phyloP scores from a whole-genome alignment of 345 rosid species.

The Luvunga scandens region DNA sequence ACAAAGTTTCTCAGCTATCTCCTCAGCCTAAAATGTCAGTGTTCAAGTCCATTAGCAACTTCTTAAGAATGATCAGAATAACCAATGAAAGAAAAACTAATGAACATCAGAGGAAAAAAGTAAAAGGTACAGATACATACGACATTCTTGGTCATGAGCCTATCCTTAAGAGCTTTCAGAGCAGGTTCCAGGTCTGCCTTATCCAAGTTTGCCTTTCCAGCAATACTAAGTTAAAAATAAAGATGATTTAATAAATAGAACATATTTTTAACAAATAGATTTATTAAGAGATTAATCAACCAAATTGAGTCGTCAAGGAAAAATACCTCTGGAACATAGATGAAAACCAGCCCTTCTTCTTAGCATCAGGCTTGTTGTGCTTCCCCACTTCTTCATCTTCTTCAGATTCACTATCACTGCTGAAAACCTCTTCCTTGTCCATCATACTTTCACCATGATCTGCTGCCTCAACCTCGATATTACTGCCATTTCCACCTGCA shows the following conservation, averaged over 20 bases:
- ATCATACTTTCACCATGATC: slow-evolving; percentile 97
- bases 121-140: slow-evolving; percentile 38
- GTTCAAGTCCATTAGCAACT: slow-evolving; percentile 8
- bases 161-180: slow-evolving; percentile 90
- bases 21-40: slow-evolving; percentile 70
- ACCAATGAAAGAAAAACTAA: not conserved
- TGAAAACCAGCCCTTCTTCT: slow-evolving; percentile 96
- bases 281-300: not conserved
- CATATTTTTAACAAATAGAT: not conserved
- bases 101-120: not conserved
- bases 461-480: slow-evolving; percentile 66
- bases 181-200: slow-evolving; percentile 92
- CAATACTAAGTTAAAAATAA: slow-evolving; percentile 58
- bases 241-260: not conserved
- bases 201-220: slow-evolving; percentile 97
- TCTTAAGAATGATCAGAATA: not conserved
- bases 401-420: slow-evolving; percentile 86
- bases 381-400: slow-evolving; percentile 63
- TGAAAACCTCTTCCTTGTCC: slow-evolving; percentile 86
- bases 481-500: slow-evolving; percentile 48
- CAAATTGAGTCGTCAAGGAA: not conserved
- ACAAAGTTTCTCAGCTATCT: slow-evolving; percentile 97
- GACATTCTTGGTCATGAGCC: slow-evolving; percentile 99
- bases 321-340: slow-evolving; percentile 91
- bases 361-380: slow-evolving; percentile 63